Percentiles rank a stretch among this genome's conserved stretches.
phyloP scores from a whole-genome alignment of 202 grass and related monocot genomes.

The Hordeum pubiflorum region DNA sequence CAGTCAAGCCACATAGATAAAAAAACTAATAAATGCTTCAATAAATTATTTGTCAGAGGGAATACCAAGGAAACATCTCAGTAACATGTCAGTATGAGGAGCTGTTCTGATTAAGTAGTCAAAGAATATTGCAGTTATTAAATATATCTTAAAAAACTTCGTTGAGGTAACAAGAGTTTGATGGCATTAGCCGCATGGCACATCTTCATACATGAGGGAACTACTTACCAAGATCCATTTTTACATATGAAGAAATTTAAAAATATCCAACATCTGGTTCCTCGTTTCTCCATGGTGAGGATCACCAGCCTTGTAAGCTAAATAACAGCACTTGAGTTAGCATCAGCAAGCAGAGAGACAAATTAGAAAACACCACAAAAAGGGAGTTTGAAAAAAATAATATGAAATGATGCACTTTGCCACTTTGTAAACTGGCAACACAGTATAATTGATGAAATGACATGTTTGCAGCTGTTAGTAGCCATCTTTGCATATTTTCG shows the following conservation, averaged over 20 bases:
- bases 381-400: background rate
- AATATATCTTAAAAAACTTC: background rate
- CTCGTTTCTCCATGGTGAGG: background rate
- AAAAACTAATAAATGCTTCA: background rate
- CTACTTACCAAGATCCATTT: too few relatives aligned
- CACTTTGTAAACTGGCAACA: too few relatives aligned
- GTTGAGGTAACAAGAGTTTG: background rate
- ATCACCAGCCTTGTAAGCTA: background rate
- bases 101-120: background rate
- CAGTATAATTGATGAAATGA: too few relatives aligned
- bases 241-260: background rate
- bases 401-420: too few relatives aligned
- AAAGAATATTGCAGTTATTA: background rate
- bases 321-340: background rate
- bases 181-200: background rate
- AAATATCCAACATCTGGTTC: background rate
- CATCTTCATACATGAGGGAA: background rate
- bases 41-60: background rate
- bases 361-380: background rate
- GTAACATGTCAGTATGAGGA: background rate
- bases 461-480: too few relatives aligned
- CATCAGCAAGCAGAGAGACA: background rate
- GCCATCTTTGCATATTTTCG: too few relatives aligned
- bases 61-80: background rate
- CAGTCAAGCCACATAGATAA: background rate